Evolutionary conservation across 106 monocot species (phyloP), one percentile per base, ranked within the genome.

Genomic region (Platanthera zijinensis): DNA sequence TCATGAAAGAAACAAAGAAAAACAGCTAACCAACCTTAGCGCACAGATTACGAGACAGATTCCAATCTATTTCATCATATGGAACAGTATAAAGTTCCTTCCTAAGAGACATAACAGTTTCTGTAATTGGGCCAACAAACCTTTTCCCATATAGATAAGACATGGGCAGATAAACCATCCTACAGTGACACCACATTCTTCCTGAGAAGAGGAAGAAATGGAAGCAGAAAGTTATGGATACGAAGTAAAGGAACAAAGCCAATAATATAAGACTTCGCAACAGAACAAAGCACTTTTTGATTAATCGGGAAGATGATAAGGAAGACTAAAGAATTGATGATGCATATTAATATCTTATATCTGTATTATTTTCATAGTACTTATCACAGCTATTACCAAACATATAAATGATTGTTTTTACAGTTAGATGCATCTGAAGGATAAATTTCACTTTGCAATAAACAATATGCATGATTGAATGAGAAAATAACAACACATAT

Each of bases 131-230:
- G 51, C 93, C 92, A n/a, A 96, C 93, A 90, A 96, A 96, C 48
- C 90, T 90, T 81, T 90, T 96, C 32, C 89, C 96, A 83, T 93
- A 96, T 66, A 96, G 79, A 70, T 93, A 93, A 8, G 89, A 93
- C 93, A 97, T 93, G 48, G 96, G 90, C 48, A 90, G 64, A 78
- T 93, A 97, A 66, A 97, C 93, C 96, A 93, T 90, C 48, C 96
- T 72, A 72, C 90, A 87, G 21, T 97, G 96, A 46, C 90, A 91
- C 96, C 93, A 97, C 90, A 97, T 91, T 32, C 91, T 52, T 69
- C 96, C 96, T 96, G 80, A 53, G 49, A 82, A 64, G 50, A 57
- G 76, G 63, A n/a, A 56, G 4, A 47, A 30, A 63, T 8, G 10
- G 10, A 63, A 63, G 62, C 10, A 25, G 62, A 63, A 63, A 63